phyloP scores from a whole-genome alignment of 257 asterid genomes.

The Solanum chiquidenum region DNA sequence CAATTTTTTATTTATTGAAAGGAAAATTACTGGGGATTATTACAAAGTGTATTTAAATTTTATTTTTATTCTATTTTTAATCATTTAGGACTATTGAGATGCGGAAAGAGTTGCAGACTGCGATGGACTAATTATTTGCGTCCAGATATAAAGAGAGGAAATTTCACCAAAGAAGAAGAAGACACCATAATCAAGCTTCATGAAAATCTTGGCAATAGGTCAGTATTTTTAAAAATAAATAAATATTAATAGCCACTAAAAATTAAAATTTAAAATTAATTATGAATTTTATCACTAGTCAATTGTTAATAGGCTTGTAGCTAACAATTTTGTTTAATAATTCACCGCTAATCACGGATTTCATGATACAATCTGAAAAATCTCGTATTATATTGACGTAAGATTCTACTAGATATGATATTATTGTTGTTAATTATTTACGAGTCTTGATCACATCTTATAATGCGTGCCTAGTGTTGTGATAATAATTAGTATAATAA shows the following conservation, averaged over 20 bases:
- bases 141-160: conserved; percentile 9
- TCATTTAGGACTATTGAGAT: conserved; percentile 3
- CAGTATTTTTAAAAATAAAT: background rate
- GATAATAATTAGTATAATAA: background rate
- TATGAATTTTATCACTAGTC: background rate
- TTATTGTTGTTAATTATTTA: background rate
- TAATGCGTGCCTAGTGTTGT: background rate
- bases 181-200: conserved; percentile 2
- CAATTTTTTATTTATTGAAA: background rate
- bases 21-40: background rate
- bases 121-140: conserved; percentile 8
- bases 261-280: background rate
- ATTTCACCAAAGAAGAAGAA: conserved; percentile 6
- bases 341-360: background rate
- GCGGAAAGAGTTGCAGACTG: conserved; percentile 9
- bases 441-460: background rate
- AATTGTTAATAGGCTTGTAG: background rate
- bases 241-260: background rate
- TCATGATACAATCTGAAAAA: no score
- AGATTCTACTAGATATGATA: background rate
- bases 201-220: conserved; percentile 7
- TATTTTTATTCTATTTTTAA: background rate
- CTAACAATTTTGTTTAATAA: background rate
- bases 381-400: background rate
- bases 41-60: background rate